Evolutionary conservation across 768 basidiomycete species (phyloP).

Genomic region (Boletales sp.): DNA sequence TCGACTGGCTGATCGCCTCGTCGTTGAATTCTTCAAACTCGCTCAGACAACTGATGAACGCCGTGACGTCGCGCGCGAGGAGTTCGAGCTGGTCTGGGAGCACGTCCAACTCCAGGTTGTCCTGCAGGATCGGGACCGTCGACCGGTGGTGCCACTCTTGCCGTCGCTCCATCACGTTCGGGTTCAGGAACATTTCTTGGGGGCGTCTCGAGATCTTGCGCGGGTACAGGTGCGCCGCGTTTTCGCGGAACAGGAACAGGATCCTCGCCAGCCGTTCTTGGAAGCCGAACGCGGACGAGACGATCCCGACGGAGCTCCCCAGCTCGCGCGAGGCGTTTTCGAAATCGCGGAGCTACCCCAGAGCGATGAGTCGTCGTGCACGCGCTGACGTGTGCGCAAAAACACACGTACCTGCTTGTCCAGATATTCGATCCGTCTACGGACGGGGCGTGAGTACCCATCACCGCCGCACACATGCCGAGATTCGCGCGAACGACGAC

Average conservation of each 20-base stretch:
- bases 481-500: conserved; percentile 2
- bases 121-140: conserved; percentile 33
- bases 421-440: conserved; percentile 43
- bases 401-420: conserved; percentile 48
- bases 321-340: conserved; percentile 52
- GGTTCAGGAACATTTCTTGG: conserved; percentile 32
- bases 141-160: conserved; percentile 33
- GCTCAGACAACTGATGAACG: conserved; percentile 46
- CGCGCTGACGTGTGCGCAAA: too few species aligned
- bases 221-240: conserved; percentile 51
- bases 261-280: conserved; percentile 48
- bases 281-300: conserved; percentile 48
- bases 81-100: conserved; percentile 43
- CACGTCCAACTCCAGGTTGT: conserved; percentile 42
- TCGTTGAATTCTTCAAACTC: conserved; percentile 56
- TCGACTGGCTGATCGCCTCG: conserved; percentile 45
- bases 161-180: conserved; percentile 27
- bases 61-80: conserved; percentile 44
- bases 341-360: conserved; percentile 47
- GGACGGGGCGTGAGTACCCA: not conserved
- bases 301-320: conserved; percentile 52
- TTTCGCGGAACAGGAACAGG: conserved; percentile 49
- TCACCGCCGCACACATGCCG: not conserved
- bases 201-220: conserved; percentile 38
- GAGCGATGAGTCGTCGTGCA: not conserved